phyloP scores from a whole-genome alignment of 129 eudicot species.

The Arctium lappa region DNA sequence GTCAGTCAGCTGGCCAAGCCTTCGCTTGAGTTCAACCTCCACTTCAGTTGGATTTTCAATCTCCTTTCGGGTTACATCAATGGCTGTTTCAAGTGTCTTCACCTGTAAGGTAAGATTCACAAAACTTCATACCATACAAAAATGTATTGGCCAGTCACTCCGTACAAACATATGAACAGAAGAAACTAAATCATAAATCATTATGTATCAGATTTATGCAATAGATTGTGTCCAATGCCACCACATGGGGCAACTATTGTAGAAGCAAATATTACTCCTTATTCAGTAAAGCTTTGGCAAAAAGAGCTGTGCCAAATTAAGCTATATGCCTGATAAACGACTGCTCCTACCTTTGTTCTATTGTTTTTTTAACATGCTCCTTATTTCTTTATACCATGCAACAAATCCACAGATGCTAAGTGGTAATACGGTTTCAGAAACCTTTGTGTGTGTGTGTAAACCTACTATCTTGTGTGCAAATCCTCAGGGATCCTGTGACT shows the following conservation, averaged over 20 bases:
- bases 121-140: constrained; percentile 5
- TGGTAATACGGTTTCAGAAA: neutral
- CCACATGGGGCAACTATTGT: neutral
- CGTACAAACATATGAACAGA: neutral
- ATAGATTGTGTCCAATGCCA: neutral
- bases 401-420: neutral
- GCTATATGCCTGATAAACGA: neutral
- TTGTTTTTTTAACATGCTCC: neutral
- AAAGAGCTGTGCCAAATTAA: neutral
- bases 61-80: constrained; percentile 57
- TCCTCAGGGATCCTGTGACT: neutral
- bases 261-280: neutral
- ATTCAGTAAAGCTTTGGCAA: neutral
- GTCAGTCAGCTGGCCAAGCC: constrained; percentile 89
- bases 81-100: constrained; percentile 55
- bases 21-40: constrained; percentile 81
- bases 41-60: constrained; percentile 70
- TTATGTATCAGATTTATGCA: neutral
- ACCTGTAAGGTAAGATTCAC: constrained; percentile 42
- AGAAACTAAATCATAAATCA: neutral
- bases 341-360: neutral
- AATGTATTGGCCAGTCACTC: neutral
- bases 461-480: neutral
- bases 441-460: neutral
- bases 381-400: neutral